These are phyloP conservation scores for Xerocomellus amylosporus DNA, from an alignment of 768 basidiomycete species.

Conservation along the genomic window DNA sequence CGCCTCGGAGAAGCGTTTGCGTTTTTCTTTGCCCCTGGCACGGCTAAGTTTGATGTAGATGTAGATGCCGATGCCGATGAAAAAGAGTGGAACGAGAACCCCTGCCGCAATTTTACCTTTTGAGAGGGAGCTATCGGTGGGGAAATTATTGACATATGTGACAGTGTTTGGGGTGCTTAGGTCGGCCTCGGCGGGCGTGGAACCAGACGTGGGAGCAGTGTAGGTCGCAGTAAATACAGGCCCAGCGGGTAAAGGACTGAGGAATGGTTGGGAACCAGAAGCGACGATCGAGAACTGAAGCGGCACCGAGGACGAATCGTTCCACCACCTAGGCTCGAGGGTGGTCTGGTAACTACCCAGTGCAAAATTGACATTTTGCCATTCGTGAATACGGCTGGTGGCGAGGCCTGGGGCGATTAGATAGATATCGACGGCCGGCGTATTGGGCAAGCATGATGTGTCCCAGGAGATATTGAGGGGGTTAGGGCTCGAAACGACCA, in stretches of 20 bases:
- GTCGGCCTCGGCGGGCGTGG: conserved; percentile 42
- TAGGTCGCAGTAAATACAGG: conserved; percentile 71
- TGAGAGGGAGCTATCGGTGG: conserved; percentile 36
- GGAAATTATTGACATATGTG: conserved; percentile 40
- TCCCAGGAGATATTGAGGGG: conserved; percentile 66
- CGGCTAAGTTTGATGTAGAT: conserved; percentile 57
- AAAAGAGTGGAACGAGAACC: conserved; percentile 58
- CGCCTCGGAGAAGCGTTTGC: conserved; percentile 58
- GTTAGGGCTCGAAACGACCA: conserved; percentile 43
- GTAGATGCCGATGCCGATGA: conserved; percentile 43
- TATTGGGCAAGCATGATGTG: conserved; percentile 47
- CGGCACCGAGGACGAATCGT: conserved; percentile 43
- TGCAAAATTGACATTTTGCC: conserved; percentile 49
- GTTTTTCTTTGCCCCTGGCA: conserved; percentile 46
- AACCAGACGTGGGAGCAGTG: conserved; percentile 39
- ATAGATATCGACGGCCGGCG: conserved; percentile 61
- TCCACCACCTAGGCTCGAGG: conserved; percentile 71
- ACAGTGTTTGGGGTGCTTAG: conserved; percentile 32
- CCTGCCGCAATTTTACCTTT: conserved; percentile 66
- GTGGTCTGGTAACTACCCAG: conserved; percentile 48
- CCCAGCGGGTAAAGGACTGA: conserved; percentile 55
- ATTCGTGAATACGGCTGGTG: conserved; percentile 51
- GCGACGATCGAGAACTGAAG: conserved; percentile 64
- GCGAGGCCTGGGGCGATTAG: conserved; percentile 51
- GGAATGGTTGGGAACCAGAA: conserved; percentile 47